Evolutionary conservation across 1,139 yeast genomes (phyloP), one percentile per base, ranked within the genome.

Genomic region (Hyphopichia fennica): DNA sequence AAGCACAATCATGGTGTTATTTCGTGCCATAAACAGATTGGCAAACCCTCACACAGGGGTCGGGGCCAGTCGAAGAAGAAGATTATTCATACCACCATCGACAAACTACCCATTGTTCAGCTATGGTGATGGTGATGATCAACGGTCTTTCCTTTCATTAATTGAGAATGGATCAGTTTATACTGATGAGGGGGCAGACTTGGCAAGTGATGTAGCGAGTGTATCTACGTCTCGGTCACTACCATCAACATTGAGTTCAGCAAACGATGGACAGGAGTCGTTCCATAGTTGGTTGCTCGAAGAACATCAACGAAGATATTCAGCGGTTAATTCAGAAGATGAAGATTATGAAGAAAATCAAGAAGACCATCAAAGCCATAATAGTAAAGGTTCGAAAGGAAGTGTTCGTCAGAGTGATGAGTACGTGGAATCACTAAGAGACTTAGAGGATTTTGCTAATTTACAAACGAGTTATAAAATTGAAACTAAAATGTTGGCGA

Each of bases 71-170:
- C 57, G 77, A 41, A 58, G 77, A 43, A 58, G 78, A 45, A 59
- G 75, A 38, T 53, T 74, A 19, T 84, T 80, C 57, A 76, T 84
- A n/a, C 88, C 89, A 1, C 89, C 90, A 0, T 79, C 87, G 35
- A 84, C 87, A 1, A 77, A 80, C 50, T 77, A 79, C 40, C 90
- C 90, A 1, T 62, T 84, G 41, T 84, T 84, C 50, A 68, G 74
- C 35, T 84, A 84, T 56, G 85, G 82, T 32, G 75, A 69, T 19
- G 81, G 77, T 14, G 79, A 72, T 37, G 90, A 82, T 52, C 86
- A 82, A 53, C 62, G 90, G 44, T 83, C 89, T 20, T 85, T 84
- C 54, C 63, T 83, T 18, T 70, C 76, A 9, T 55, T 65, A 34
- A 67, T 65, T 29, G 77, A 71, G 45, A 59, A 60, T 25, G 67